Evolutionary conservation across 805 yeast species (phyloP).

Genomic region (Ogataea wickerhamii): DNA sequence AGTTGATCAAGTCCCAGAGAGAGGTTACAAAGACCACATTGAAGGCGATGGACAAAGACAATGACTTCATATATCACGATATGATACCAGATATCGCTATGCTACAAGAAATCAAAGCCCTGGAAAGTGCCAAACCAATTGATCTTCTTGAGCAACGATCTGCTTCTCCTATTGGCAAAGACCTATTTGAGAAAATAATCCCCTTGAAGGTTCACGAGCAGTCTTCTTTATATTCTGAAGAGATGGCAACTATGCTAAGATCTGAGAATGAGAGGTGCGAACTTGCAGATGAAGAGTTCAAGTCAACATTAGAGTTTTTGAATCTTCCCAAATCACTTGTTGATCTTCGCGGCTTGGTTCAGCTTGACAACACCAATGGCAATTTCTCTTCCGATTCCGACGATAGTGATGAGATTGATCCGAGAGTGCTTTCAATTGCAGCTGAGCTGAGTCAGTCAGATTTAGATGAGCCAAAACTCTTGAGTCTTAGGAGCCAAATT

Average conservation of each 20-base stretch:
- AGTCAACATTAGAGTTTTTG: slow-evolving; percentile 76
- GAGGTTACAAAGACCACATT: slow-evolving; percentile 27
- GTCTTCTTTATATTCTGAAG: slow-evolving; percentile 84
- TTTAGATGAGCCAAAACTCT: slow-evolving; percentile 30
- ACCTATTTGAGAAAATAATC: slow-evolving; percentile 72
- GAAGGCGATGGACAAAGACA: slow-evolving; percentile 62
- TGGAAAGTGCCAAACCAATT: slow-evolving; percentile 64
- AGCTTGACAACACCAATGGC: slow-evolving; percentile 12
- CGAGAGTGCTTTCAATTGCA: slow-evolving; percentile 38
- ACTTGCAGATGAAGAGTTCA: slow-evolving; percentile 72
- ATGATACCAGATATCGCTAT: slow-evolving; percentile 58
- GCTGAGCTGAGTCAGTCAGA: slow-evolving; percentile 26
- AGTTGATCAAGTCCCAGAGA: slow-evolving; percentile 25
- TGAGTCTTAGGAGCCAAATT: slow-evolving; percentile 35
- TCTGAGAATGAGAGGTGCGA: slow-evolving; percentile 70
- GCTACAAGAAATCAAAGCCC: slow-evolving; percentile 61
- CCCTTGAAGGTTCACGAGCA: slow-evolving; percentile 87
- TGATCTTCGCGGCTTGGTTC: slow-evolving; percentile 42
- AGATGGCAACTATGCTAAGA: slow-evolving; percentile 73
- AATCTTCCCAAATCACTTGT: slow-evolving; percentile 66
- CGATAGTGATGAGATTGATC: slow-evolving; percentile 34
- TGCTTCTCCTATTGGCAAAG: slow-evolving; percentile 43
- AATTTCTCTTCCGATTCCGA: slow-evolving; percentile 17
- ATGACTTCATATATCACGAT: slow-evolving; percentile 86
- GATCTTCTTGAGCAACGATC: slow-evolving; percentile 49